Percentiles rank a stretch among this genome's conserved stretches.
phyloP scores from a whole-genome alignment of 78 protist species.

The Cavenderia fasciculata region DNA sequence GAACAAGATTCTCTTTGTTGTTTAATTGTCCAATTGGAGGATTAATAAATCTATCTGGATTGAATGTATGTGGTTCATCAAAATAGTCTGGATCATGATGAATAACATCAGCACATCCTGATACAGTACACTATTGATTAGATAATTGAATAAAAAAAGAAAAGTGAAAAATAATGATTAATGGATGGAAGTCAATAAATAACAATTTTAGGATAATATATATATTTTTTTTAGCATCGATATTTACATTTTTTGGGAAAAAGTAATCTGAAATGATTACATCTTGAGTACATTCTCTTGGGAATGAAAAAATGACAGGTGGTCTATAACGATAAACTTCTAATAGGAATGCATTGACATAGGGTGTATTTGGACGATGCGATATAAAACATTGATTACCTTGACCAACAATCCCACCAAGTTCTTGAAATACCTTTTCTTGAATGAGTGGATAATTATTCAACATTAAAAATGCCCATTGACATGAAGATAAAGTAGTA shows the following conservation, averaged over 20 bases:
- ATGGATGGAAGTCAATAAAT: no score
- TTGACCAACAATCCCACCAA: neutral
- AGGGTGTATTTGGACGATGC: constrained; percentile 13
- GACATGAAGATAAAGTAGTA: constrained; percentile 5
- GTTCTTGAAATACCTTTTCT: constrained; percentile 29
- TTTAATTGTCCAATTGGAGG: no score
- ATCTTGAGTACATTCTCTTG: neutral
- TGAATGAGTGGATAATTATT: constrained; percentile 22
- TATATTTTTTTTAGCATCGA: no score
- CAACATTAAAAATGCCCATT: neutral
- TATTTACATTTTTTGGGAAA: constrained; percentile 9
- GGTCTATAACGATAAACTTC: constrained; percentile 14
- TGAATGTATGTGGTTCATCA: constrained; percentile 9
- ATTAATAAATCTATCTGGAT: constrained; percentile 16
- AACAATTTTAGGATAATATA: no score
- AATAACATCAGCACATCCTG: neutral
- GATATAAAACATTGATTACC: neutral
- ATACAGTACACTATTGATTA: no score
- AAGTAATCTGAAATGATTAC: neutral
- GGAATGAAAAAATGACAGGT: neutral
- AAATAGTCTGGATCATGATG: neutral
- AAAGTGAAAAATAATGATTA: no score
- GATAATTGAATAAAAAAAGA: no score
- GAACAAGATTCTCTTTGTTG: neutral
- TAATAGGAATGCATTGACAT: constrained; percentile 1